These are phyloP conservation scores for Candida sonorensis DNA, from an alignment of 805 yeast species.

Conservation along the genomic window DNA sequence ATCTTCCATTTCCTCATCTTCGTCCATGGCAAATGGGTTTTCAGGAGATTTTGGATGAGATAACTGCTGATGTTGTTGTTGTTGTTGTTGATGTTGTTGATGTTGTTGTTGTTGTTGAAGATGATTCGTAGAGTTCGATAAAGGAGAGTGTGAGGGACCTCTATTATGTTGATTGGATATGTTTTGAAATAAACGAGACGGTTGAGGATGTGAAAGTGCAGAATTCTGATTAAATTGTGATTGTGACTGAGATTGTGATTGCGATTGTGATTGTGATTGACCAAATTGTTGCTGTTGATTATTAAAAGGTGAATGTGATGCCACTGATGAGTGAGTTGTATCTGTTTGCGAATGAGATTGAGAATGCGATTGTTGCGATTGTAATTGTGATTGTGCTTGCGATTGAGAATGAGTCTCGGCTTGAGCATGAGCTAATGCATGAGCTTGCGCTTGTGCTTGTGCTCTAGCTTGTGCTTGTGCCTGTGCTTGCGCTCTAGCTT, in stretches of 20 bases:
- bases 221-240: conserved; percentile 5
- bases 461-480: conserved; percentile 28
- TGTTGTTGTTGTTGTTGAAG: no score
- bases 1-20: conserved; percentile 20
- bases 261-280: no score
- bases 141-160: no score
- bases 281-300: conserved; percentile 4
- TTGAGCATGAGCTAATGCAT: conserved; percentile 18
- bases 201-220: conserved; percentile 1
- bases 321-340: conserved; percentile 13
- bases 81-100: conserved; percentile 14
- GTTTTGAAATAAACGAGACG: conserved; percentile 13
- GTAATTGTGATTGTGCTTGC: conserved; percentile 30
- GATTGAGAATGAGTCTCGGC: conserved; percentile 30
- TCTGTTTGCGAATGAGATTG: no score
- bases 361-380: no score
- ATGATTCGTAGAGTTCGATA: no score
- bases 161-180: no score
- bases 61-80: conserved; percentile 11
- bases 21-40: conserved; percentile 31
- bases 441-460: conserved; percentile 23
- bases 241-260: no score
- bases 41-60: conserved; percentile 15
- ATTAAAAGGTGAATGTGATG: conserved; percentile 8
- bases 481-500: conserved; percentile 25